These are phyloP conservation scores for Paramarasmius palmivorus DNA, from an alignment of 1,284 basidiomycete genomes.

Conservation along the genomic window DNA sequence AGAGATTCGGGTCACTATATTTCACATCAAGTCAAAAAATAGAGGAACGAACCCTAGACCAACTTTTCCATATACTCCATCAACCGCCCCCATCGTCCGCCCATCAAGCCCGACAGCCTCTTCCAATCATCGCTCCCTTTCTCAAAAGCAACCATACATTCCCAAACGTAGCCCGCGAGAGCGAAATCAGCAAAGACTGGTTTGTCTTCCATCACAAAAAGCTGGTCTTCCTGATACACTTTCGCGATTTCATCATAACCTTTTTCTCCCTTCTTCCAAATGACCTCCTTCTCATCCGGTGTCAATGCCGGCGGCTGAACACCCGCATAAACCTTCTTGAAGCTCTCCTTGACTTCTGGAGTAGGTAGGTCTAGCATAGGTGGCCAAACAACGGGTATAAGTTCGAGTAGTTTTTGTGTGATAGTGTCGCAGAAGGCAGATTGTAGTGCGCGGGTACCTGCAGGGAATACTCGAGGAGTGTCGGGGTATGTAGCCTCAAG, in stretches of 20 bases:
- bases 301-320: background rate
- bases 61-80: background rate
- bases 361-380: conserved; percentile 19
- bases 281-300: background rate
- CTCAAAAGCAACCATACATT: conserved; percentile 23
- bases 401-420: background rate
- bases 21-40: too few relatives aligned
- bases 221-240: conserved; percentile 20
- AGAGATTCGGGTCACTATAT: too few relatives aligned
- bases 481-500: conserved; percentile 14
- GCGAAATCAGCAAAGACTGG: conserved; percentile 33
- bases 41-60: too few relatives aligned
- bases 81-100: conserved; percentile 13
- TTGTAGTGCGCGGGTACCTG: conserved; percentile 4
- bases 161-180: conserved; percentile 27
- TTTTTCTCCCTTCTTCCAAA: background rate
- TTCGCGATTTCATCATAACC: conserved; percentile 7
- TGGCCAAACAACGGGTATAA: background rate
- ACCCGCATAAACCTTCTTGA: conserved; percentile 27
- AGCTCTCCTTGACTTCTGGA: conserved; percentile 28
- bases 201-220: conserved; percentile 27
- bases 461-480: background rate
- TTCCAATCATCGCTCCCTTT: conserved; percentile 26
- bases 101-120: conserved; percentile 29
- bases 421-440: conserved; percentile 1